Base-by-base conservation (phyloP, 108 stramenopile genomes). In the Epithemia pelagica region DNA sequence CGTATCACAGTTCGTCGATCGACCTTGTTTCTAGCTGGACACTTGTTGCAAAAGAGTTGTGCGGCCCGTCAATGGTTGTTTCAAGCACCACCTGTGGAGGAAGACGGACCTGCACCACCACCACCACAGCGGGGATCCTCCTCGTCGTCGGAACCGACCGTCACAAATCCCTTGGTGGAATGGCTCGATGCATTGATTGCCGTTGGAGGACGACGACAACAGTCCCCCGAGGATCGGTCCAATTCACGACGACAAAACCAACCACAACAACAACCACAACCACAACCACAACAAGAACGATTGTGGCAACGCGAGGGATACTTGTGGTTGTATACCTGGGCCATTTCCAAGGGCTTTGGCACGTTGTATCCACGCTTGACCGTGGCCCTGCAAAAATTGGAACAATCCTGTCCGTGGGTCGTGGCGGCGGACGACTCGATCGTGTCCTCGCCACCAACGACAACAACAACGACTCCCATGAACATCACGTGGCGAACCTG, bases 1-100 rank as follows among this genome's bases (percentile, higher is more conserved):
- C 72, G 76, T 28, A 30, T 77, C 18, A 32, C 66, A 19, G 64
- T 74, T 32, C 73, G 80, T n/a, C 65, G 80, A 31, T 58, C 80
- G 32, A 73, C 73, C 2, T 52, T 77, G 19, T 70, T 61, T 54
- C n/a, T 81, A 22, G 59, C 73, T 54, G 73, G 64, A 31, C 32
- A 66, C n/a, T 52, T 81, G 27, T 57, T 81, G 5, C 63, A 65
- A 37, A 74, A 69, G 51, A 74, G 73, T 54, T 61, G 57, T 24
- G 76, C 77, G 30, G 72, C 72, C 62, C 70, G 76, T 24, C 51
- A 37, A 29, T 67, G 65, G 58, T 58, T 77, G 24, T 59, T 68
- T n/a, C 37, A 64, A 32, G 37, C 37, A 5, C 37, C 37, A 10
- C 37, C 10, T 46, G 37, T 46, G 37, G 32, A 69, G 0, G 59